These are phyloP conservation scores for Gossypium mustelinum DNA, from an alignment of 345 rosid species.

Conservation along the genomic window DNA sequence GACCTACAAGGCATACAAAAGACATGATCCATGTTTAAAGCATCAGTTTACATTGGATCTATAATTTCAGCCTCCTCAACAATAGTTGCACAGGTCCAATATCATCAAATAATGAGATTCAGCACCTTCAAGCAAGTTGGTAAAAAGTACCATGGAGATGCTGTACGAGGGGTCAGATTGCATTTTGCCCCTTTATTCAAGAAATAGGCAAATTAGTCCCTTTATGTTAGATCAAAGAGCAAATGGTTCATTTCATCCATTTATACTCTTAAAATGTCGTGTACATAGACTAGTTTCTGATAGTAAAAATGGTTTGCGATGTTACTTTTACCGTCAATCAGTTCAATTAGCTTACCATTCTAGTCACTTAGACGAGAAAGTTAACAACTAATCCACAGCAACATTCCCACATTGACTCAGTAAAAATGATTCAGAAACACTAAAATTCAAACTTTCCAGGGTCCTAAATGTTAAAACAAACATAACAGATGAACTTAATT, in stretches of 20 bases:
- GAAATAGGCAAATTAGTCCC: too few relatives aligned
- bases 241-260: too few relatives aligned
- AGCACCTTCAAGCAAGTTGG: slow-evolving; percentile 1
- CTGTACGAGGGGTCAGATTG: too few relatives aligned
- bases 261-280: too few relatives aligned
- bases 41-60: neutral
- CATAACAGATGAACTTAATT: neutral
- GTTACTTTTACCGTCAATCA: neutral
- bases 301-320: too few relatives aligned
- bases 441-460: neutral
- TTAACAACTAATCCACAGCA: neutral
- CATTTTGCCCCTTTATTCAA: too few relatives aligned
- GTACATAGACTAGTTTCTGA: too few relatives aligned
- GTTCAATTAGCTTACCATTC: neutral
- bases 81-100: neutral
- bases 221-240: too few relatives aligned
- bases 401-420: neutral
- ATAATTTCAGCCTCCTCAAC: neutral
- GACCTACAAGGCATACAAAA: neutral
- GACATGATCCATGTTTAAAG: neutral
- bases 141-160: too few relatives aligned
- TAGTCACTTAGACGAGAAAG: neutral
- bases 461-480: neutral
- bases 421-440: neutral
- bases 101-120: neutral